Evolutionary conservation across 768 basidiomycete genomes (phyloP).

Genomic region (Boletales sp.): DNA sequence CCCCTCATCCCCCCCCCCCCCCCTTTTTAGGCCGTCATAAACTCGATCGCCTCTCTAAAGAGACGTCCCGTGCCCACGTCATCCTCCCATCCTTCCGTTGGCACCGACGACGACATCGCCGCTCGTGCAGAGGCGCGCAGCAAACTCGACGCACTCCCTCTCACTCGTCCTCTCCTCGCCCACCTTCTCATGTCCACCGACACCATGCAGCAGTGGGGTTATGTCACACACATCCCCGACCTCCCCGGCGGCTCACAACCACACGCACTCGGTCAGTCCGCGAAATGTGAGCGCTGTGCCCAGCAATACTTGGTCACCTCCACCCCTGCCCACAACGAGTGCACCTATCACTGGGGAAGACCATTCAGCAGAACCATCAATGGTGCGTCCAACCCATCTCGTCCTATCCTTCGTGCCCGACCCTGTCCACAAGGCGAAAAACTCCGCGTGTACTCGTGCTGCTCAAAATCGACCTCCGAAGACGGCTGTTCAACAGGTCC

Average conservation of each 20-base stretch:
- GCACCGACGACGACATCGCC: conserved; percentile 64
- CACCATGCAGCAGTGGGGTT: conserved; percentile 65
- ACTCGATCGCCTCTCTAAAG: conserved; percentile 49
- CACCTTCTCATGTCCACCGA: conserved; percentile 56
- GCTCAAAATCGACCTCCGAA: conserved; percentile 55
- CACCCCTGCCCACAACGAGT: conserved; percentile 55
- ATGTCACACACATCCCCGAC: conserved; percentile 63
- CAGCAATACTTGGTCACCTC: conserved; percentile 66
- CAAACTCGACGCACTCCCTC: conserved; percentile 46
- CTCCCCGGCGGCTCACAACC: conserved; percentile 64
- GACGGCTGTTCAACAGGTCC: conserved; percentile 73
- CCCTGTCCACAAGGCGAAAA: conserved; percentile 52
- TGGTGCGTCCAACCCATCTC: conserved; percentile 42
- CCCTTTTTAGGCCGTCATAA: conserved; percentile 45
- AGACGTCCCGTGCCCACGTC: conserved; percentile 53
- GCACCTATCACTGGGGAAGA: conserved; percentile 83
- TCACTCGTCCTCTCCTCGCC: conserved; percentile 53
- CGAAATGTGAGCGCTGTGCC: conserved; percentile 78
- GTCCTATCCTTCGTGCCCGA: not conserved
- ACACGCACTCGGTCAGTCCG: conserved; percentile 54
- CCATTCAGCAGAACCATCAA: conserved; percentile 56
- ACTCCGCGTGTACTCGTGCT: conserved; percentile 73
- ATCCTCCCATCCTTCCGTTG: conserved; percentile 66
- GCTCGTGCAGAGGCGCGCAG: conserved; percentile 54
- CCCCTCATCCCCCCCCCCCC: conserved; percentile 8